Percentiles rank a stretch among this genome's conserved stretches.
phyloP scores from a whole-genome alignment of 2,329 filamentous ascomycete species.

The Phialocephala subalpina region DNA sequence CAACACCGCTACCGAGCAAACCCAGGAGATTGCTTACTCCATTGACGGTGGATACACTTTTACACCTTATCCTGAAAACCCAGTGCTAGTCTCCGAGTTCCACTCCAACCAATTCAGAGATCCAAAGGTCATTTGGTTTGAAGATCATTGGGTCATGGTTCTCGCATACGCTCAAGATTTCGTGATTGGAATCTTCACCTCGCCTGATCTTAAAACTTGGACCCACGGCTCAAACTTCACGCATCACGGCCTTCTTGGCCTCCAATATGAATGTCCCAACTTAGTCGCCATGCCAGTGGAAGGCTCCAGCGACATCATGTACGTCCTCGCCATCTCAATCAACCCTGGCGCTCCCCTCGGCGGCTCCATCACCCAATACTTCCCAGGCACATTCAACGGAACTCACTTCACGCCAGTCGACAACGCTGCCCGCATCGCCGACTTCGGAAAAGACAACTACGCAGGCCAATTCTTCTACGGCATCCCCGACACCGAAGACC shows the following conservation, averaged over 20 bases:
- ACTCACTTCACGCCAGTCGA: constrained; percentile 62
- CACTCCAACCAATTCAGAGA: constrained; percentile 67
- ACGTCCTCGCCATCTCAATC: constrained; percentile 59
- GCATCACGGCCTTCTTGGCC: constrained; percentile 55
- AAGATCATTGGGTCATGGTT: constrained; percentile 64
- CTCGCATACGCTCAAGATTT: constrained; percentile 63
- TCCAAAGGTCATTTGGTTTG: constrained; percentile 69
- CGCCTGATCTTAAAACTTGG: constrained; percentile 66
- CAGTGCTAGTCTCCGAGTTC: constrained; percentile 57
- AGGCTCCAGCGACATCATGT: constrained; percentile 42
- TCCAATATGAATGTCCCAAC: constrained; percentile 65
- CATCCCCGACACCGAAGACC: constrained; percentile 45
- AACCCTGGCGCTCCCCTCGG: constrained; percentile 65
- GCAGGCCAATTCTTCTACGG: constrained; percentile 64
- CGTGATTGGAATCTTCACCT: constrained; percentile 67
- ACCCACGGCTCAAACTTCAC: constrained; percentile 65
- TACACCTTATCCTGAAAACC: constrained; percentile 64
- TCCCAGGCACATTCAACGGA: constrained; percentile 68
- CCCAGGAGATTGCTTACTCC: constrained; percentile 69
- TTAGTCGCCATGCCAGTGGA: constrained; percentile 62
- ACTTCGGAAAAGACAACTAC: constrained; percentile 62
- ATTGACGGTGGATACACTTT: constrained; percentile 69
- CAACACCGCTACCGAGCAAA: constrained; percentile 51
- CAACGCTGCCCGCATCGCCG: constrained; percentile 50
- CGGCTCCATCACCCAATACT: constrained; percentile 63